Conservation (phyloP, 345 rosid species). For the Brassica nigra region DNA sequence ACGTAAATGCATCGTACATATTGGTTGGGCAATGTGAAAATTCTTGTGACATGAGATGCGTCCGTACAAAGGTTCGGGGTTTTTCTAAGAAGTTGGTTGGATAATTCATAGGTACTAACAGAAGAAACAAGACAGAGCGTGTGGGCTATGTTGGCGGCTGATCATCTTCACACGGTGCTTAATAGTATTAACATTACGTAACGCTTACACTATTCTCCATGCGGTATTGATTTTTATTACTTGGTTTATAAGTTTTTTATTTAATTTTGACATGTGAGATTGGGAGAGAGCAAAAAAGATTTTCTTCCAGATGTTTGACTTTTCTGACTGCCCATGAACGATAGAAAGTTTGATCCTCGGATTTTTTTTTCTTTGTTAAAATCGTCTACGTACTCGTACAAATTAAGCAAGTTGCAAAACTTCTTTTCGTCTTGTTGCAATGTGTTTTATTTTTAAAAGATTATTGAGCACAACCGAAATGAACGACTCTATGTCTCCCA, state of each 20-base stretch:
- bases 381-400: background rate
- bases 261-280: slow-evolving; percentile 14
- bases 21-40: slow-evolving; percentile 30
- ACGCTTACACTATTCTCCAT: slow-evolving; percentile 14
- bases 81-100: slow-evolving; percentile 17
- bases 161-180: slow-evolving; percentile 40
- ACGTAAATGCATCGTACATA: background rate
- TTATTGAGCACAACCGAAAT: background rate
- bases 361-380: background rate
- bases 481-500: slow-evolving; percentile 1
- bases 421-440: background rate
- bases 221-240: slow-evolving; percentile 4
- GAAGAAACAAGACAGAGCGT: slow-evolving; percentile 30
- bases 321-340: slow-evolving; percentile 11
- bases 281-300: background rate
- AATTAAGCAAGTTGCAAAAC: slow-evolving; percentile 5
- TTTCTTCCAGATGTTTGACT: slow-evolving; percentile 31
- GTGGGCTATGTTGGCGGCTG: slow-evolving; percentile 45
- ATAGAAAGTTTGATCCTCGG: background rate
- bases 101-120: background rate
- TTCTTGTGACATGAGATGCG: slow-evolving; percentile 27
- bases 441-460: background rate
- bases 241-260: background rate
- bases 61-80: slow-evolving; percentile 27
- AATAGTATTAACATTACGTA: slow-evolving; percentile 29